Evolutionary conservation across 805 yeast species (phyloP).

Genomic region (Ogataea philodendri): DNA sequence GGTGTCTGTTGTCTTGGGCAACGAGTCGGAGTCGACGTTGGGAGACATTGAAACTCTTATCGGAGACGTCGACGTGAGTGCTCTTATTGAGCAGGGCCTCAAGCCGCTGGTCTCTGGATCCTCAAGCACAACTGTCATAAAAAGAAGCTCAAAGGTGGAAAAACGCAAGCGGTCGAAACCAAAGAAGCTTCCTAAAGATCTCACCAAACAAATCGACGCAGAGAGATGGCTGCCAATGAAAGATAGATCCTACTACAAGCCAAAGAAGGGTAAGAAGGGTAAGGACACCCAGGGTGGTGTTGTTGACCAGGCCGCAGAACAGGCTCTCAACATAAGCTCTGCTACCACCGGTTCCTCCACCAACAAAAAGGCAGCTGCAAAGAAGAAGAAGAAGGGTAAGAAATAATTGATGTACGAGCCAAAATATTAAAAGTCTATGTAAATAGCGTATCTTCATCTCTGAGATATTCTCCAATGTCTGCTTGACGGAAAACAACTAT

Average conservation of each 20-base stretch:
- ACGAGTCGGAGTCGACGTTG: slow-evolving; percentile 10
- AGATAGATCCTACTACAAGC: slow-evolving; percentile 80
- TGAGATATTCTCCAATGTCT: slow-evolving; percentile 94
- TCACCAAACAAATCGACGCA: slow-evolving; percentile 42
- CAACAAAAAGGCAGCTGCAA: slow-evolving; percentile 20
- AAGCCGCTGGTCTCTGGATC: slow-evolving; percentile 24
- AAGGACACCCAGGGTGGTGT: slow-evolving; percentile 63
- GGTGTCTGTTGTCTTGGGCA: slow-evolving; percentile 23
- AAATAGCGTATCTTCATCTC: slow-evolving; percentile 96
- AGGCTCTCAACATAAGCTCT: slow-evolving; percentile 29
- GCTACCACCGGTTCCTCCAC: slow-evolving; percentile 15
- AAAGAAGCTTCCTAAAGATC: slow-evolving; percentile 29
- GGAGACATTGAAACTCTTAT: slow-evolving; percentile 30
- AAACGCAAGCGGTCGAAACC: slow-evolving; percentile 30
- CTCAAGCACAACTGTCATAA: slow-evolving; percentile 6
- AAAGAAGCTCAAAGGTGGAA: slow-evolving; percentile 12
- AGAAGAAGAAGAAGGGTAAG: slow-evolving; percentile 33
- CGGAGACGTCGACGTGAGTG: slow-evolving; percentile 32
- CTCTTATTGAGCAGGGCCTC: slow-evolving; percentile 30
- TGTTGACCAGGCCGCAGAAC: slow-evolving; percentile 47
- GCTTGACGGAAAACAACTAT: slow-evolving; percentile 96
- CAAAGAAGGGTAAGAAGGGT: slow-evolving; percentile 63
- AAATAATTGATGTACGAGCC: slow-evolving; percentile 13
- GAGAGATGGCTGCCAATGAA: slow-evolving; percentile 93
- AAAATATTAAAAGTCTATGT: slow-evolving; percentile 45